phyloP scores from a whole-genome alignment of 495 filamentous ascomycete genomes.

The Durotheca rogersii region DNA sequence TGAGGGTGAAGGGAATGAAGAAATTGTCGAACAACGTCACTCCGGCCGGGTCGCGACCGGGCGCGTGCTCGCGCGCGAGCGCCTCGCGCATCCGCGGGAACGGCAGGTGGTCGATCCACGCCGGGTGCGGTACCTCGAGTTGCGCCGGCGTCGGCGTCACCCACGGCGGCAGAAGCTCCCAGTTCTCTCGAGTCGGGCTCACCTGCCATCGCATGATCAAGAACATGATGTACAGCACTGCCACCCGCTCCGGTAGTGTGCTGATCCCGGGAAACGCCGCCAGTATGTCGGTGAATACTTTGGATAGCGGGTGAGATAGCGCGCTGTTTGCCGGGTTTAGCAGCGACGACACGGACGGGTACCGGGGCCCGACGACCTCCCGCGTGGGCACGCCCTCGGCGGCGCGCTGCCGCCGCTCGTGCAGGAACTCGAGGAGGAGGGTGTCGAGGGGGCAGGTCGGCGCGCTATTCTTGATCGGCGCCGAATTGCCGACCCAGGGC shows the following conservation, averaged over 20 bases:
- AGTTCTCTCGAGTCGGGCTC: constrained; percentile 70
- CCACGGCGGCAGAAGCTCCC: constrained; percentile 68
- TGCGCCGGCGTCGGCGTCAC: constrained; percentile 62
- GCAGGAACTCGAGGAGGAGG: constrained; percentile 74
- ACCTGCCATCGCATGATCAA: constrained; percentile 82
- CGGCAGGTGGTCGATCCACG: constrained; percentile 77
- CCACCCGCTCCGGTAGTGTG: constrained; percentile 71
- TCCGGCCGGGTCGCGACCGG: constrained; percentile 39
- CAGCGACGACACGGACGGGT: constrained; percentile 73
- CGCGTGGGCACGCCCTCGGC: constrained; percentile 59
- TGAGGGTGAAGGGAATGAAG: constrained; percentile 75
- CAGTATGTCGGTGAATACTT: constrained; percentile 80
- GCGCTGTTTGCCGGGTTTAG: constrained; percentile 63
- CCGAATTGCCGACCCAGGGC: constrained; percentile 27
- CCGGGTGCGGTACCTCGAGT: constrained; percentile 62
- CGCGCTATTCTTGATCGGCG: constrained; percentile 58
- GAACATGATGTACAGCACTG: constrained; percentile 80
- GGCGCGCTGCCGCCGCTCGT: constrained; percentile 63
- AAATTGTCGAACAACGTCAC: constrained; percentile 79
- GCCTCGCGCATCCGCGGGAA: constrained; percentile 72
- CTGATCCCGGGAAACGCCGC: constrained; percentile 69
- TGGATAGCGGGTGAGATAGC: constrained; percentile 71
- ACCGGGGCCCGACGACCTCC: constrained; percentile 68
- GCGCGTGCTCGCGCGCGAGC: constrained; percentile 52
- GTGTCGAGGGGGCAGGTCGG: constrained; percentile 72